Base-by-base conservation (phyloP, 805 yeast species). In the Wickerhamomyces bovis region DNA sequence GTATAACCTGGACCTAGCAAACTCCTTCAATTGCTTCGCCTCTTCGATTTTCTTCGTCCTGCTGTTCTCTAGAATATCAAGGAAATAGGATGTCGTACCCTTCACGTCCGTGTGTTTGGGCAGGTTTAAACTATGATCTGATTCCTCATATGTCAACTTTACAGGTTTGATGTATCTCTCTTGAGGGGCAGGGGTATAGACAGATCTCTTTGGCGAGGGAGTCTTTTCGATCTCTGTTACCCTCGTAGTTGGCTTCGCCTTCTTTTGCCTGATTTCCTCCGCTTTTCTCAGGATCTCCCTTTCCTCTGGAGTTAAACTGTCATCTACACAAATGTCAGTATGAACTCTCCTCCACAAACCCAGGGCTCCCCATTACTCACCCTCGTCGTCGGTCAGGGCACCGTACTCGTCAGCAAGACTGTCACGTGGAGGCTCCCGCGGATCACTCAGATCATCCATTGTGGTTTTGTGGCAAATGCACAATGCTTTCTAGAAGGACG, bases 1-100 rank as follows among this genome's bases (percentile, higher is more conserved):
- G 47, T 68, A 72, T 0, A 70, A 68, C 43, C 78, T 65, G 3
- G 67, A 48, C 6, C 55, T 54, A 53, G 68, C 45, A 40, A 73
- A 46, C 9, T 61, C 52, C 16, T 61, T 59, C 3, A 56, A 55
- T 10, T 48, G 45, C 26, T 49, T 41, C 18, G 54, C 50, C 39
- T 60, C 51, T 25, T 52, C 46, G 6, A 56, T 52, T 10, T 57
- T 60, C 35, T 61, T 60, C 26, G 46, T 53, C 40, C 63, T 58
- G 1, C 65, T 39, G 26, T 52, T 49, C 23, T 58, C 58, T 22
- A 67, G 60, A 18, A 55, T 54, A n/a, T 66, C 54, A 12, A 63
- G 53, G 43, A 70, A 70, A 51, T 67, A 68, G 2, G 68, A 50
- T 1, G 62, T 46, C 4, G 68, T 50, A 46, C 58, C 45, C 52